Conservation (phyloP, 2,329 filamentous ascomycete species). For the Talaromyces sp. region DNA sequence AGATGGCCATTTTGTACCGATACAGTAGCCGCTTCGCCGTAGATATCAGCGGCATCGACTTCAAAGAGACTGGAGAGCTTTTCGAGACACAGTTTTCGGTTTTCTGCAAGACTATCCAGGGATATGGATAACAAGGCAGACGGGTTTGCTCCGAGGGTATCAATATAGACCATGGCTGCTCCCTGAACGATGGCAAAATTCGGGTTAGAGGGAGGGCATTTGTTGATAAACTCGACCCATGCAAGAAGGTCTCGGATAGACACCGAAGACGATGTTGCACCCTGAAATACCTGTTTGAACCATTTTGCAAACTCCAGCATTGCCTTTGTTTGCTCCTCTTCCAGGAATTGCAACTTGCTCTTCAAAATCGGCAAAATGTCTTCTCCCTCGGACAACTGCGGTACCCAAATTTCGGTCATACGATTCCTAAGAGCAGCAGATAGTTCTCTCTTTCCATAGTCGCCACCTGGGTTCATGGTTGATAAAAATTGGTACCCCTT, state of each 20-base stretch:
- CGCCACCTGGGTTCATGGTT: slow-evolving; percentile 98
- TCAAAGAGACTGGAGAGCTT: slow-evolving; percentile 65
- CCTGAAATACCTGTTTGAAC: slow-evolving; percentile 79
- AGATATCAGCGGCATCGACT: slow-evolving; percentile 59
- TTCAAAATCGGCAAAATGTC: slow-evolving; percentile 84
- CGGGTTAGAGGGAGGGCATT: slow-evolving; percentile 46
- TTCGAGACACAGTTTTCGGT: slow-evolving; percentile 67
- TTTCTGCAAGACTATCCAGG: slow-evolving; percentile 61
- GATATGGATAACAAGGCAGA: slow-evolving; percentile 76
- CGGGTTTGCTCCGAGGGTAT: slow-evolving; percentile 91
- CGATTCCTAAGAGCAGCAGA: slow-evolving; percentile 92
- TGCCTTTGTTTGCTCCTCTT: slow-evolving; percentile 53
- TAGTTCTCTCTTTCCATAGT: slow-evolving; percentile 96
- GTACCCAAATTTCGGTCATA: slow-evolving; percentile 98
- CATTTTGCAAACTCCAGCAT: slow-evolving; percentile 88
- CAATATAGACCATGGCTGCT: slow-evolving; percentile 91
- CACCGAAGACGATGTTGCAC: slow-evolving; percentile 69
- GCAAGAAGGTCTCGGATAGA: slow-evolving; percentile 89
- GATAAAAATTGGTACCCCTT: slow-evolving; percentile 92
- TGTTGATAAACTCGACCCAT: slow-evolving; percentile 91
- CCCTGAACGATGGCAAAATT: slow-evolving; percentile 66
- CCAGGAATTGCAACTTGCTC: slow-evolving; percentile 58
- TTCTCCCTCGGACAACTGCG: slow-evolving; percentile 73
- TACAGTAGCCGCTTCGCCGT: slow-evolving; percentile 60
- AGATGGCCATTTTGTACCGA: slow-evolving; percentile 50